A percentile compares a stretch with the other conserved stretches of the same genome.
Evolutionary conservation across 495 filamentous ascomycete genomes (phyloP).

Genomic region (Pseudoneurospora amorphoporcata): DNA sequence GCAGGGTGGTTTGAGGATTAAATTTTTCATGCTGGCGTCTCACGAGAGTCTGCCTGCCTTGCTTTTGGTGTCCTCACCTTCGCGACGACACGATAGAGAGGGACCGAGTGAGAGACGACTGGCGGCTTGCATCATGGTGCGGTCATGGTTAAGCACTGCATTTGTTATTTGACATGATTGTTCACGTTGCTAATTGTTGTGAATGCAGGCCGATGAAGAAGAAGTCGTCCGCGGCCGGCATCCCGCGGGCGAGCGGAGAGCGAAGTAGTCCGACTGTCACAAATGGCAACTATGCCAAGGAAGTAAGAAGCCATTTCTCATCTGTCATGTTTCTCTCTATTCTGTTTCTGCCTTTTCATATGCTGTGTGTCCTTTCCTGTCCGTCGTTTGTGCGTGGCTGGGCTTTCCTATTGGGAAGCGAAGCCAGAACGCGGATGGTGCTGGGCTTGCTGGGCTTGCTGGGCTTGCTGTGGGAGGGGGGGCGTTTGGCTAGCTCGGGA

Average conservation of each 20-base stretch:
- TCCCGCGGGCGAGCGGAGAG: conserved; percentile 41
- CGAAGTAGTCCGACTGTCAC: conserved; percentile 35
- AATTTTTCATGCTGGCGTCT: background rate
- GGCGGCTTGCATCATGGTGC: background rate
- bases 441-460: background rate
- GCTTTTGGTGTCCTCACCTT: background rate
- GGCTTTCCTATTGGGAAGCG: background rate
- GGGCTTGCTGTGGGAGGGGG: background rate
- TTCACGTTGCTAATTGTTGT: conserved; percentile 5
- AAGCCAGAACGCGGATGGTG: background rate
- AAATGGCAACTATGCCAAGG: conserved; percentile 28
- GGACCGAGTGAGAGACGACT: background rate
- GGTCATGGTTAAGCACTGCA: background rate
- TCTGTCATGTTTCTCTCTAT: conserved; percentile 8
- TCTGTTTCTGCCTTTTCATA: background rate
- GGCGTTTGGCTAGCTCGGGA: background rate
- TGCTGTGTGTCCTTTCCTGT: conserved; percentile 1
- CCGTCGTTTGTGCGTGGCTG: background rate
- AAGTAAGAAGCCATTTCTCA: conserved; percentile 28
- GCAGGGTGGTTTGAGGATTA: background rate
- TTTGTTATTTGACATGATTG: background rate
- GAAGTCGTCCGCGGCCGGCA: conserved; percentile 40
- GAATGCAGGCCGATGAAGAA: conserved; percentile 43
- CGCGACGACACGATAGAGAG: background rate
- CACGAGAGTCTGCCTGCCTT: background rate